Evolutionary conservation across 2,329 filamentous ascomycete genomes (phyloP).

Genomic region (Aspergillus novoparasiticus): DNA sequence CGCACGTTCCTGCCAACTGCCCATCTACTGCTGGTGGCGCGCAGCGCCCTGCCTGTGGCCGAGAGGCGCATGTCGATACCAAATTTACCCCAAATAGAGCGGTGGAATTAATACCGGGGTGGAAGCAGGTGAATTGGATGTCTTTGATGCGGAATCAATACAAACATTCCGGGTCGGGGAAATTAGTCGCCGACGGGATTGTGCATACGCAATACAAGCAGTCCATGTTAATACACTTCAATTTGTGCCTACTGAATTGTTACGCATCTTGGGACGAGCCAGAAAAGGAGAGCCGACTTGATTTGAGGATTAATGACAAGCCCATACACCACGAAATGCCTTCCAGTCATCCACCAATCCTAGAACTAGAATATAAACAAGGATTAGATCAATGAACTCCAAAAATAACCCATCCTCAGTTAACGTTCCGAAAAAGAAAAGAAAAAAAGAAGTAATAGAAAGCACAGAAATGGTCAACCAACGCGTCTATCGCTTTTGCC

Average conservation of each 20-base stretch:
- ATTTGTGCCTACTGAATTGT: neutral
- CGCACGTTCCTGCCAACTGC: conserved; percentile 29
- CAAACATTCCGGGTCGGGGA: conserved; percentile 25
- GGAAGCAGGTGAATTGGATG: neutral
- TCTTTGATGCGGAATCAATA: conserved; percentile 3
- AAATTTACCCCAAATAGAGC: neutral
- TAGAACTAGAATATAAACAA: neutral
- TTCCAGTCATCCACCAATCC: neutral
- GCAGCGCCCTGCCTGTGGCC: conserved; percentile 43
- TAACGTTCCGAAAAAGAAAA: neutral
- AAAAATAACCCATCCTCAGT: neutral
- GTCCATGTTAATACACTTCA: too few species aligned
- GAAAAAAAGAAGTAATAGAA: neutral
- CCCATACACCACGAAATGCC: conserved; percentile 4
- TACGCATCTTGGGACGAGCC: neutral
- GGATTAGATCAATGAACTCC: neutral
- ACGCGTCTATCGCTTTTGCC: conserved; percentile 17
- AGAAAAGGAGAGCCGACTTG: neutral
- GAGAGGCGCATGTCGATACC: conserved; percentile 37
- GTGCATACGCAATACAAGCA: conserved; percentile 11
- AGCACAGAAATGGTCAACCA: conserved; percentile 5
- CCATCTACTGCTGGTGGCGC: conserved; percentile 39
- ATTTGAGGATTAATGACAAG: neutral
- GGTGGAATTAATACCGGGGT: neutral
- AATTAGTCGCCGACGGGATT: conserved; percentile 27